phyloP scores from a whole-genome alignment of 306 rosid species.

The Phaseolus lunatus region DNA sequence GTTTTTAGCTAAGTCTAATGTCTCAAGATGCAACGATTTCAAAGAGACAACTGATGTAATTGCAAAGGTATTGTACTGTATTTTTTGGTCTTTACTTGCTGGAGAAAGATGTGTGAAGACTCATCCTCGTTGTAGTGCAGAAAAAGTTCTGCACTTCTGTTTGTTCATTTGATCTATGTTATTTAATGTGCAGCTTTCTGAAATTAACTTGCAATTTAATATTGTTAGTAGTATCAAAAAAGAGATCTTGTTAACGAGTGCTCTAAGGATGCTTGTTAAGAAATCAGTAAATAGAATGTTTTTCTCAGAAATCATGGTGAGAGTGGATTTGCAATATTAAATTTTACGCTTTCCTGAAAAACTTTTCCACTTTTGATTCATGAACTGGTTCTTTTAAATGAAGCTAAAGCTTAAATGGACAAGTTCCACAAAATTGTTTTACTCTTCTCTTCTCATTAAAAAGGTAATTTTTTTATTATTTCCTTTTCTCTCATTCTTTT shows the following conservation, averaged over 20 bases:
- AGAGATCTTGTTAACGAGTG: background rate
- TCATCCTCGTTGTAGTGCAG: background rate
- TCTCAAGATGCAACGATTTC: conserved; percentile 92
- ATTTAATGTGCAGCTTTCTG: background rate
- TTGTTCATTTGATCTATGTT: conserved; percentile 3
- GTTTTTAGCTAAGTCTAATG: conserved; percentile 97
- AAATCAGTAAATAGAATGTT: background rate
- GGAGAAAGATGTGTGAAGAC: background rate
- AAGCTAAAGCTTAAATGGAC: conserved; percentile 1
- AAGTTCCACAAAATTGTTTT: background rate
- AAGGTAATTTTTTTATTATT: background rate
- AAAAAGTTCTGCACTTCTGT: background rate
- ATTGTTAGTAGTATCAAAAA: background rate
- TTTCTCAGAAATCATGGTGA: background rate
- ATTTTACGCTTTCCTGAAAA: background rate
- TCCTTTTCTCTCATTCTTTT: background rate
- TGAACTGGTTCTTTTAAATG: background rate
- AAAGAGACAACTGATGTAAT: conserved; percentile 96
- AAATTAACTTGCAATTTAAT: conserved; percentile 17
- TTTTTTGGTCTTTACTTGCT: background rate
- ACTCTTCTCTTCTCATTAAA: background rate
- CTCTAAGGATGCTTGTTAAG: background rate
- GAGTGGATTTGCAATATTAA: background rate
- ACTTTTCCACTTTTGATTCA: background rate
- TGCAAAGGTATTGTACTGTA: conserved; percentile 75